Conservation (phyloP, 2,329 filamentous ascomycete species). For the Ophiocordyceps camponoti-floridani region DNA sequence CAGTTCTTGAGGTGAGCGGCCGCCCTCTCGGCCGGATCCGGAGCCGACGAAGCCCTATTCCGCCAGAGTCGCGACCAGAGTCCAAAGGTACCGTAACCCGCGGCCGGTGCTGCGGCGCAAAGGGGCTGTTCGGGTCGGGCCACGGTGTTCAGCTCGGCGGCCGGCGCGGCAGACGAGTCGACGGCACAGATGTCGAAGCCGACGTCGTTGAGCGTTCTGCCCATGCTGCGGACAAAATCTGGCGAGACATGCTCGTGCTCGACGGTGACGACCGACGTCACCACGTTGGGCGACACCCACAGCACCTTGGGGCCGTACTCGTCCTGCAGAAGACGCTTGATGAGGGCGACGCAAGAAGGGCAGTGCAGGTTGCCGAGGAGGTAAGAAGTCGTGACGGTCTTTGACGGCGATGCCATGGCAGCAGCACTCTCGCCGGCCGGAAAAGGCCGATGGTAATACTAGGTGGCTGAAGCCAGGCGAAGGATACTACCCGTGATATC, state of each 20-base stretch:
- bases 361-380: slow-evolving; percentile 63
- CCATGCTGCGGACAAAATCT: slow-evolving; percentile 24
- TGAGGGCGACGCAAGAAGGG: slow-evolving; percentile 52
- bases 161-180: slow-evolving; percentile 16
- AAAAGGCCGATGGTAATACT: neutral
- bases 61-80: slow-evolving; percentile 16
- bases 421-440: too few species aligned
- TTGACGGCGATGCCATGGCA: slow-evolving; percentile 9
- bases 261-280: slow-evolving; percentile 51
- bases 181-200: slow-evolving; percentile 41
- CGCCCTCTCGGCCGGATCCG: slow-evolving; percentile 8
- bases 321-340: slow-evolving; percentile 37
- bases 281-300: slow-evolving; percentile 51
- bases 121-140: slow-evolving; percentile 4
- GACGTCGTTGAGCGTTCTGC: slow-evolving; percentile 30
- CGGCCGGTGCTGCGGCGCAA: slow-evolving; percentile 1
- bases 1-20: slow-evolving; percentile 20
- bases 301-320: slow-evolving; percentile 25
- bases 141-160: slow-evolving; percentile 10
- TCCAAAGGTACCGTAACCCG: slow-evolving; percentile 7
- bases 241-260: slow-evolving; percentile 27
- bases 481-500: too few species aligned
- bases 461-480: neutral
- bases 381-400: slow-evolving; percentile 36
- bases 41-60: slow-evolving; percentile 7